These are phyloP conservation scores for Nematocida sp. DNA, from an alignment of 371 early-diverging fungal genomes.

Conservation along the genomic window DNA sequence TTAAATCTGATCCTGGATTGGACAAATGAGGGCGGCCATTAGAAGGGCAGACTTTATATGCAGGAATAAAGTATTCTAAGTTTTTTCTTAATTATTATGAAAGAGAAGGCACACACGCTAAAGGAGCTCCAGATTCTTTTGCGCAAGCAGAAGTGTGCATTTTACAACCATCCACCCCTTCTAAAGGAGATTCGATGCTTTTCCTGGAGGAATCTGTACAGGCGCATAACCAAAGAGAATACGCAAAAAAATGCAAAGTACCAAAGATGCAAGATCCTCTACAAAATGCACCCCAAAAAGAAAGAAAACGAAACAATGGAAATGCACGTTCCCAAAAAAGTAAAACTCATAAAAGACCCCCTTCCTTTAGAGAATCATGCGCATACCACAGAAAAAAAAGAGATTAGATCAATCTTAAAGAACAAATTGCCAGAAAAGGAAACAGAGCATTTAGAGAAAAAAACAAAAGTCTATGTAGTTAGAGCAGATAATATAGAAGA, in stretches of 20 bases:
- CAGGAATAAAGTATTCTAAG: too few relatives aligned
- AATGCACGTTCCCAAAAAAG: constrained; percentile 2
- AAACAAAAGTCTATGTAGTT: background rate
- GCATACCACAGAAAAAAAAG: background rate
- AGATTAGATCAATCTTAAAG: background rate
- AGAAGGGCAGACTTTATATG: background rate
- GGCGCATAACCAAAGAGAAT: background rate
- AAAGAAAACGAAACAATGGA: background rate
- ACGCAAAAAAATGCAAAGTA: constrained; percentile 34
- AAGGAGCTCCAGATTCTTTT: constrained; percentile 8
- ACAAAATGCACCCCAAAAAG: constrained; percentile 22
- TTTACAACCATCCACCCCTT: constrained; percentile 46
- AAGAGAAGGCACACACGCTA: background rate
- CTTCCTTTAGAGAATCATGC: background rate
- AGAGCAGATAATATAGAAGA: constrained; percentile 3
- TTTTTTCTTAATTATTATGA: constrained; percentile 40
- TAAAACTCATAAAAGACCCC: background rate
- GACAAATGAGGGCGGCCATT: constrained; percentile 14
- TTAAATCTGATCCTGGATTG: constrained; percentile 51
- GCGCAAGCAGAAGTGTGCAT: background rate
- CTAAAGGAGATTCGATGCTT: constrained; percentile 10
- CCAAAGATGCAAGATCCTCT: constrained; percentile 26
- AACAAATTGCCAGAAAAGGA: background rate
- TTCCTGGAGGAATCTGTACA: constrained; percentile 5
- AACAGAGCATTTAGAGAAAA: background rate